Base-by-base conservation (phyloP, 768 basidiomycete genomes). In the Collybia mongolica region DNA sequence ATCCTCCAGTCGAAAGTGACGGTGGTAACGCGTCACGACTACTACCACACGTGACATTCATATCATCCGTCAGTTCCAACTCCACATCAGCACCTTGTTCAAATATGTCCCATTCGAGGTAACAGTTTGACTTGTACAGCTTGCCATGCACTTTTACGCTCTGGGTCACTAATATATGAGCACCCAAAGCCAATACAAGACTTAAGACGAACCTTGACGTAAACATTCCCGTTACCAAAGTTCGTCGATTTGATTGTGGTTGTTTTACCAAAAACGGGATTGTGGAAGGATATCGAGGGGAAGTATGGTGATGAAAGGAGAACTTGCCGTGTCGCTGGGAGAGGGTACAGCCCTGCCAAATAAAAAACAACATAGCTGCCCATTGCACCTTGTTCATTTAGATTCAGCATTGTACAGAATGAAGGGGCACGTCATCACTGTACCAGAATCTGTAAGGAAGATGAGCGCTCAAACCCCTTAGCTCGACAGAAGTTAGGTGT, bases 1-100 rank as follows among this genome's bases (percentile, higher is more conserved):
- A 84, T 0, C 83, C 83, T 6, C 81, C 83, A n/a, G 82, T 85
- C 3, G 83, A 84, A 28, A 84, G 67, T 14, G 83, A 84, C 1
- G 83, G 82, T 1, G 82, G 82, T 28, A 84, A 59, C 1, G 79
- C 77, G 28, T 63, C 61, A 20, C 65, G 38, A 6, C 70, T 74
- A 3, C 58, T 65, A 9, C 82, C 83, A 58, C 82, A 85, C 2
- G 72, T 67, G 4, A 79, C 71, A 24, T 65, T 73, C 49, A 79
- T 76, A 58, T 83, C 72, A 52, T 75, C 69, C 5, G 80, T 79
- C 49, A 86, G 58, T 44, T 79, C 74, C 23, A 86, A 63, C 60
- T 81, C 82, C 23, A 86, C 70, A 19, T 74, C 63, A 2, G 80
- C 72, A 6, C 81, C 81, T 2, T 60, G 64, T 23, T 66, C 68